Evolutionary conservation across 2,329 filamentous ascomycete species (phyloP).

Genomic region (Botrytis elliptica): DNA sequence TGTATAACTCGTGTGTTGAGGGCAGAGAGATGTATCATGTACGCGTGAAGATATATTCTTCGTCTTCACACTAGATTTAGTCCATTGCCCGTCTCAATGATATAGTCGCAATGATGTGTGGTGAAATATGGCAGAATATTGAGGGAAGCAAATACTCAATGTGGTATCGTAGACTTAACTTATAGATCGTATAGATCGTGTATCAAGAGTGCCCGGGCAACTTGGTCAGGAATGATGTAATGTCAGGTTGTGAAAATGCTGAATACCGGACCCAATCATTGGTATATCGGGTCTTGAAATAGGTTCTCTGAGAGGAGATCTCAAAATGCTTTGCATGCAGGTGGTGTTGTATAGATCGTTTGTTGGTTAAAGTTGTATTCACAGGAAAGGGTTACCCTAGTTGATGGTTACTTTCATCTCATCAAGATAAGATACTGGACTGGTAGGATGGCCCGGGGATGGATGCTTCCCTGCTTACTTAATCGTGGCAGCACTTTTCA

Average conservation of each 20-base stretch:
- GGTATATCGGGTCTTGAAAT: too few relatives aligned
- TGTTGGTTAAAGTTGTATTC: neutral
- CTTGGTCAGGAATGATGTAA: neutral
- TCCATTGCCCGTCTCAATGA: neutral
- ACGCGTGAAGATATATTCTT: neutral
- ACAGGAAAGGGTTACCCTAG: neutral
- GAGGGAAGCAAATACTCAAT: neutral
- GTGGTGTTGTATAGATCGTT: neutral
- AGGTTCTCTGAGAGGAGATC: neutral
- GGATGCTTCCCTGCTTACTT: neutral
- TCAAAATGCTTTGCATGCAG: neutral
- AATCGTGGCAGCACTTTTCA: neutral
- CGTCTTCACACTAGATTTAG: neutral
- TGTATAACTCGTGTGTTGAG: neutral
- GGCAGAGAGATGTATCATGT: neutral
- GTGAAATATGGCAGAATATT: neutral
- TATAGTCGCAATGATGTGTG: neutral
- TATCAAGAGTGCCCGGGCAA: neutral
- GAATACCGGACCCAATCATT: neutral
- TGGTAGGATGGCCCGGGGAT: too few relatives aligned
- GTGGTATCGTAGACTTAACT: neutral
- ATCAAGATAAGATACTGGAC: slow-evolving; percentile 1
- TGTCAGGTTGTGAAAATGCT: neutral
- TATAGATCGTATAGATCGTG: too few relatives aligned
- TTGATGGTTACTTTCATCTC: neutral